phyloP scores from a whole-genome alignment of 768 basidiomycete genomes.

The Lyophyllum shimeji region DNA sequence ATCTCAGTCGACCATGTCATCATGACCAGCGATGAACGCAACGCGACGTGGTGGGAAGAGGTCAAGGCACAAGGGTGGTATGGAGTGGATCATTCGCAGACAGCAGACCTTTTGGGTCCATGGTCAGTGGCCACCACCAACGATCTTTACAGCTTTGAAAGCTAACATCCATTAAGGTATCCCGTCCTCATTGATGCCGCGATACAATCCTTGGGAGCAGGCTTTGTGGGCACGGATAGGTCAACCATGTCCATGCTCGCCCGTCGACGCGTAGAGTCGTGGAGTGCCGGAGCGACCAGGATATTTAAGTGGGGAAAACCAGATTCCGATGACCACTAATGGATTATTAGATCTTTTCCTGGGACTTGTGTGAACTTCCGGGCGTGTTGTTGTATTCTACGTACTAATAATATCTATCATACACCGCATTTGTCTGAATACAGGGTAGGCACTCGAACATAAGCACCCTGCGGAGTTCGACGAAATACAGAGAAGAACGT shows the following conservation, averaged over 20 bases:
- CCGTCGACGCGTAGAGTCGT: slow-evolving; percentile 63
- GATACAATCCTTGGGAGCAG: slow-evolving; percentile 64
- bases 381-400: not conserved
- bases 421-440: not conserved
- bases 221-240: slow-evolving; percentile 69
- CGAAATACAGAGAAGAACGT: not conserved
- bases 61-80: slow-evolving; percentile 52
- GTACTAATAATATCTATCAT: not conserved
- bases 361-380: slow-evolving; percentile 4
- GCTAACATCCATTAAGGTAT: slow-evolving; percentile 45
- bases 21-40: slow-evolving; percentile 63
- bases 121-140: slow-evolving; percentile 41
- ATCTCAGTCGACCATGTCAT: slow-evolving; percentile 52
- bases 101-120: slow-evolving; percentile 43
- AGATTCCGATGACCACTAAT: slow-evolving; percentile 55
- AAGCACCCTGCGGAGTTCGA: not conserved
- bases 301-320: slow-evolving; percentile 59
- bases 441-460: not conserved
- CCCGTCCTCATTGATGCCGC: slow-evolving; percentile 73
- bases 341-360: not conserved
- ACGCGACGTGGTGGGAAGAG: slow-evolving; percentile 58
- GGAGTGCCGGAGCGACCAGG: slow-evolving; percentile 55
- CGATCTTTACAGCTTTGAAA: not conserved
- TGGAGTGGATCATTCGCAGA: slow-evolving; percentile 47
- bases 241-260: slow-evolving; percentile 75